Evolutionary conservation across 1,284 basidiomycete species (phyloP).

Genomic region (Neonothopanus nambi): DNA sequence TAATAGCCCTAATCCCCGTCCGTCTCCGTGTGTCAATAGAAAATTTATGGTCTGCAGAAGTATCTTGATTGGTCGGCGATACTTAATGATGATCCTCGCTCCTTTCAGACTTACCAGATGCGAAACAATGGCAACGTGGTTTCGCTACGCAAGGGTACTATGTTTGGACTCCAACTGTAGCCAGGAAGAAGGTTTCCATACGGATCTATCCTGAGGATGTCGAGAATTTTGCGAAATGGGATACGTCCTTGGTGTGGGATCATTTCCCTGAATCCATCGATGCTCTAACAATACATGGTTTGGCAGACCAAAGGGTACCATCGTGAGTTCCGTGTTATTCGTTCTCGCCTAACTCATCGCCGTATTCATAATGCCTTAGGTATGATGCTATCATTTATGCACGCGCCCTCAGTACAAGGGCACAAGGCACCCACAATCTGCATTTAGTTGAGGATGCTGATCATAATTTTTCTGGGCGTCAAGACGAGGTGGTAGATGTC

Average conservation of each 20-base stretch:
- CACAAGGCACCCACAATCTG: constrained; percentile 66
- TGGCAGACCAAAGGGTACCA: constrained; percentile 63
- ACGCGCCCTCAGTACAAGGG: constrained; percentile 52
- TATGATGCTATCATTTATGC: constrained; percentile 74
- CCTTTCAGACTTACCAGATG: constrained; percentile 36
- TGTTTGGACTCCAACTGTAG: constrained; percentile 60
- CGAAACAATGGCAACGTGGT: constrained; percentile 42
- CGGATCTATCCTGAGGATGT: constrained; percentile 60
- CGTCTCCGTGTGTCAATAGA: constrained; percentile 29
- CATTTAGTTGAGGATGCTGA: constrained; percentile 69
- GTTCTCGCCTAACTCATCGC: background rate
- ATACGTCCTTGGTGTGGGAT: constrained; percentile 63
- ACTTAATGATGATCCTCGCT: background rate
- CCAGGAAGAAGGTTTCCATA: constrained; percentile 51
- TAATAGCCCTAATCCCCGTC: background rate
- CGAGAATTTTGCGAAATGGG: constrained; percentile 58
- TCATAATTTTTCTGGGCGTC: constrained; percentile 69
- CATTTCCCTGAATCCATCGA: constrained; percentile 59
- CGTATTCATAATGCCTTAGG: constrained; percentile 33
- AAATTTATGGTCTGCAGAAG: constrained; percentile 40
- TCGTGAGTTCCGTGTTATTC: constrained; percentile 46
- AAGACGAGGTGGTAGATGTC: constrained; percentile 60
- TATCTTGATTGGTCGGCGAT: constrained; percentile 1
- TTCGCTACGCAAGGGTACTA: constrained; percentile 58
- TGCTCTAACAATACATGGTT: constrained; percentile 70